phyloP scores from a whole-genome alignment of 495 filamentous ascomycete species.

The Trypethelium eluteriae region DNA sequence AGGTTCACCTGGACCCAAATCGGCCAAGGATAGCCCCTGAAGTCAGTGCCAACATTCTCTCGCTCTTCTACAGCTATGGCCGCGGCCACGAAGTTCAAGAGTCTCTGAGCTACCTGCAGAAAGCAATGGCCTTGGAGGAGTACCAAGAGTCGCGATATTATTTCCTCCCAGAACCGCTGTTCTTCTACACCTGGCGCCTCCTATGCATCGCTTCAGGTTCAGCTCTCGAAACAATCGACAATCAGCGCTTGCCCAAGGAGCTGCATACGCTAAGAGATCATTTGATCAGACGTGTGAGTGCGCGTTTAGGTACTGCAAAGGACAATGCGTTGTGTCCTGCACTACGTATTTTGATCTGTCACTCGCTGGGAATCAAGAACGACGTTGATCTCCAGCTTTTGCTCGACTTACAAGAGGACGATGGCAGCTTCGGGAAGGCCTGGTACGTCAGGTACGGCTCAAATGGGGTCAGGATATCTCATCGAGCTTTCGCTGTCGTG shows the following conservation, averaged over 20 bases:
- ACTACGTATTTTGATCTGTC: constrained; percentile 17
- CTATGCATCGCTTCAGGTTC: constrained; percentile 17
- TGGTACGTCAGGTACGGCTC: constrained; percentile 18
- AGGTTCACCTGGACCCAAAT: constrained; percentile 16
- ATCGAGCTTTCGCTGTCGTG: constrained; percentile 18
- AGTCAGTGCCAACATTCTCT: constrained; percentile 18
- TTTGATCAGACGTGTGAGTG: constrained; percentile 17
- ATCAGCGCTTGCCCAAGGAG: constrained; percentile 15
- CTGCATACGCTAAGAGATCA: constrained; percentile 18
- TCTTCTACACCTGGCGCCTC: constrained; percentile 18
- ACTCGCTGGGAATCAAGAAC: constrained; percentile 17
- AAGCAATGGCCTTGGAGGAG: constrained; percentile 18
- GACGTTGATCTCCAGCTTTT: constrained; percentile 17
- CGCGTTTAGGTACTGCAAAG: constrained; percentile 17
- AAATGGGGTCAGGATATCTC: constrained; percentile 16
- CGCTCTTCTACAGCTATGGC: constrained; percentile 18
- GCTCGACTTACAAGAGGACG: constrained; percentile 18
- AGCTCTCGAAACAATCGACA: constrained; percentile 15
- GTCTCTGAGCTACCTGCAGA: constrained; percentile 16
- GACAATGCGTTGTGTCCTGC: constrained; percentile 17
- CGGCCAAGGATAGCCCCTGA: constrained; percentile 17
- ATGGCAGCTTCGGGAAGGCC: constrained; percentile 17
- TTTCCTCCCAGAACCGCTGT: constrained; percentile 16
- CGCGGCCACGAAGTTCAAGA: constrained; percentile 17
- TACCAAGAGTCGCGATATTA: constrained; percentile 18